Evolutionary conservation across 2,329 filamentous ascomycete species (phyloP).

Genomic region (Knufia petricola): DNA sequence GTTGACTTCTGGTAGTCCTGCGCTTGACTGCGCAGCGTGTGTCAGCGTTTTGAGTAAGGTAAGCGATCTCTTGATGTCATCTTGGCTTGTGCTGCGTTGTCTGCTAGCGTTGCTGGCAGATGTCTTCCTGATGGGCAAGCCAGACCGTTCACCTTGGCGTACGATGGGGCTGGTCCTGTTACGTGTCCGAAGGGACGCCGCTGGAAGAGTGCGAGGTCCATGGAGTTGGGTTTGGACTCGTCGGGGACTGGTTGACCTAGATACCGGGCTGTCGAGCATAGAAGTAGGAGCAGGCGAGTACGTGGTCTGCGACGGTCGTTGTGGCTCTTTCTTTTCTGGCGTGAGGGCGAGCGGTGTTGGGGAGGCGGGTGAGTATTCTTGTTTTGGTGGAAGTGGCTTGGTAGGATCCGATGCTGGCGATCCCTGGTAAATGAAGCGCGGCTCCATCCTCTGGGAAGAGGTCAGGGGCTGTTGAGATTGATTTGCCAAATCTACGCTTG

Average conservation of each 20-base stretch:
- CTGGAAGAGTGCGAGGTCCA: conserved; percentile 1
- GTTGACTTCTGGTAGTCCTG: background rate
- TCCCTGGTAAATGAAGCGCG: background rate
- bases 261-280: background rate
- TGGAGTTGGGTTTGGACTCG: background rate
- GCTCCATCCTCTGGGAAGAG: background rate
- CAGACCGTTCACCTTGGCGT: background rate
- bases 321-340: background rate
- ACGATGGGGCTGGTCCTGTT: background rate
- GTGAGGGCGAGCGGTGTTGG: background rate
- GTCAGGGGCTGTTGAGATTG: background rate
- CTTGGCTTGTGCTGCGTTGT: background rate
- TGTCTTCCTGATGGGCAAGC: background rate
- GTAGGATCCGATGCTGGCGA: conserved; percentile 1
- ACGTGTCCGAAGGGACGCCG: background rate
- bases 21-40: background rate
- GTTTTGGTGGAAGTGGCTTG: background rate
- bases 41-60: conserved; percentile 1
- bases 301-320: background rate
- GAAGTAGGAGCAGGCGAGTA: conserved; percentile 1
- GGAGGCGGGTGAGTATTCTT: background rate
- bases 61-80: background rate
- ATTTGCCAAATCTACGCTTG: background rate
- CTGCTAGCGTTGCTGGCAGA: background rate
- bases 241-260: background rate